Base-by-base conservation (phyloP, 441 rosid species). In the Cnidoscolus chayamansa region DNA sequence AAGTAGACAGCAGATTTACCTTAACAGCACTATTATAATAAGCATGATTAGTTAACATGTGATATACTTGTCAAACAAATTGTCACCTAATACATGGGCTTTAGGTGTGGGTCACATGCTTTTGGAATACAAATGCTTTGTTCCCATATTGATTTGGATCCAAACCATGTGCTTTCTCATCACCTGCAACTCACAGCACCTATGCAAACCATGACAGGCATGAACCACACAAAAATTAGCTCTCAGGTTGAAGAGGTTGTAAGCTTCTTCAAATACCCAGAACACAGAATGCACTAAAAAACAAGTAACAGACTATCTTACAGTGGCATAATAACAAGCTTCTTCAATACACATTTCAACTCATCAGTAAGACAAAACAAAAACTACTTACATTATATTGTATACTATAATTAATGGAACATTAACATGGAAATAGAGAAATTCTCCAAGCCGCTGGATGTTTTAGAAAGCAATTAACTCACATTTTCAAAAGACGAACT, bases 71-170 rank as follows among this genome's bases (percentile, higher is more conserved):
- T 54, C 73, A 73, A 78, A 50, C 19, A 69, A 32, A 17, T 11
- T 30, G 20, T 55, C 76, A 74, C 78, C 82, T 63, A 72, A 68
- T 63, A 40, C 66, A 58, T 47, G 49, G 63, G n/a, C 65, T 50
- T 53, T 72, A 50, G 70, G 71, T 75, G 76, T 53, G 71, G 45
- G 45, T 77, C 88, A 79, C 82, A 77, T 81, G 84, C 72, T 5
- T 73, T 62, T 51, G 31, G 0, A 68, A 72, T 55, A 17, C 43
- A 13, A 66, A 31, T 49, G 35, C 19, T 17, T 43, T 65, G 47
- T 57, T 73, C 72, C 76, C 74, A 67, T 62, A 51, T 66, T 74
- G 67, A 65, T 65, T n/a, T 19, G 49, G 65, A 68, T 58, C 80
- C 63, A 70, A 43, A 43, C 62, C 81, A 72, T 68, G 71, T 72